Base-by-base conservation (phyloP, 1,284 basidiomycete genomes). In the Coniferiporia sulphurascens region DNA sequence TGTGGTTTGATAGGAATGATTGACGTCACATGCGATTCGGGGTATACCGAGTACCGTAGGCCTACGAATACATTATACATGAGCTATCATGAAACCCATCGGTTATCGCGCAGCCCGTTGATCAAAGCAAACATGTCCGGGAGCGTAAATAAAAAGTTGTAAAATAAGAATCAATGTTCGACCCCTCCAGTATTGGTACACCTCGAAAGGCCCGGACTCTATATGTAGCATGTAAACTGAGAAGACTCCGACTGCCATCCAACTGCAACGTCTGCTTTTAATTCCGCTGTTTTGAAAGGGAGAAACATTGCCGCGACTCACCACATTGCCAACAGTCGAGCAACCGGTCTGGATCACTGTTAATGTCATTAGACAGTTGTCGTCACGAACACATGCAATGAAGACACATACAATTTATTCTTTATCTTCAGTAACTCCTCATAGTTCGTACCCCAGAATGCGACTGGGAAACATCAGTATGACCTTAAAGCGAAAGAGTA, bases 251-350 rank as follows among this genome's bases (percentile, higher is more conserved):
- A 3, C 9, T 7, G 9, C 49, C 49, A 51, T 32, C 49, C 49
- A 4, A 51, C 49, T 51, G 44, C 13, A 32, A 9, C 9, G 15
- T 51, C 15, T 21, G 10, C 13, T 13, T 13, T 51, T 32, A 51
- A 21, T 51, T 4, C 13, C 8, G 32, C 15, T 10, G 15, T 15
- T 8, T 4, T 22, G 17, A 51, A 3, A 12, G 1, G 27, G 2
- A 10, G 17, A 36, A 12, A 32, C 15, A 34, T 9, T 15, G 22
- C 35, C 5, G 22, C 15, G 15, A 52, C 52, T 46, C 34, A 55
- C 53, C 53, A 32, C 53, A 55, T 5, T 55, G 53, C 53, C 53
- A 55, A 48, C 53, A 55, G 17, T 55, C 53, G 8, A 55, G 53
- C 13, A 55, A 15, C 3, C 45, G 5, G 22, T 55, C 43, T 32